A percentile compares a stretch with the other conserved stretches of the same genome.
These are phyloP conservation scores for Ambrosiella xylebori DNA, from an alignment of 2,329 filamentous ascomycete genomes.

Conservation along the genomic window DNA sequence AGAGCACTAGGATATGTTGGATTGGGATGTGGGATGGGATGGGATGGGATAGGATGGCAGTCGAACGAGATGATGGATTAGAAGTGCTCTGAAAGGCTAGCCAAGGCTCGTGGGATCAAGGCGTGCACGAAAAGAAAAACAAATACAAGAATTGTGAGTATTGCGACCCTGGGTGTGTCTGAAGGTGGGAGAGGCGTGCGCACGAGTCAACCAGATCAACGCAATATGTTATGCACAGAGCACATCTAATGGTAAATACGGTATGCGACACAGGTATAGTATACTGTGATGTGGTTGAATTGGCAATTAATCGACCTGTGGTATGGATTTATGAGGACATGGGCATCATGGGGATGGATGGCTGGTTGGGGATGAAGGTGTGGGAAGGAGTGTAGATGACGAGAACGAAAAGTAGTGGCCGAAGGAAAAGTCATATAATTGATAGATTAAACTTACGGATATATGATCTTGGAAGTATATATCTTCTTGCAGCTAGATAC, in stretches of 20 bases:
- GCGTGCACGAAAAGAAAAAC: too few species aligned
- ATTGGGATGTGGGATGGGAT: neutral
- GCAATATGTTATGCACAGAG: neutral
- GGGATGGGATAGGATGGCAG: neutral
- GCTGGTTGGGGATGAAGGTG: neutral
- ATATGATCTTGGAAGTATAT: too few species aligned
- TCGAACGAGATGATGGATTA: neutral
- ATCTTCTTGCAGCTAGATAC: too few species aligned
- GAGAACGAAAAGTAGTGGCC: neutral
- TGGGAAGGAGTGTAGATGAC: neutral
- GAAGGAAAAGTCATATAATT: too few species aligned
- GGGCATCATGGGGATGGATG: neutral
- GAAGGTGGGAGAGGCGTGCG: neutral
- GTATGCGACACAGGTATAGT: neutral
- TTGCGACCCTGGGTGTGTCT: neutral
- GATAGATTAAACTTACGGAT: too few species aligned
- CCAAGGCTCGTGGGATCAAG: neutral
- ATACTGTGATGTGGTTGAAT: neutral
- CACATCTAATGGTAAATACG: neutral
- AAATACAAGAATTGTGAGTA: too few species aligned
- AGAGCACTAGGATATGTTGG: neutral
- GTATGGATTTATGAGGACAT: neutral
- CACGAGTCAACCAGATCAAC: neutral
- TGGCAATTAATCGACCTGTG: neutral
- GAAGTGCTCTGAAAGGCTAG: neutral